phyloP scores from a whole-genome alignment of 1,139 yeast genomes.

The Nakaseomyces glabratus region DNA sequence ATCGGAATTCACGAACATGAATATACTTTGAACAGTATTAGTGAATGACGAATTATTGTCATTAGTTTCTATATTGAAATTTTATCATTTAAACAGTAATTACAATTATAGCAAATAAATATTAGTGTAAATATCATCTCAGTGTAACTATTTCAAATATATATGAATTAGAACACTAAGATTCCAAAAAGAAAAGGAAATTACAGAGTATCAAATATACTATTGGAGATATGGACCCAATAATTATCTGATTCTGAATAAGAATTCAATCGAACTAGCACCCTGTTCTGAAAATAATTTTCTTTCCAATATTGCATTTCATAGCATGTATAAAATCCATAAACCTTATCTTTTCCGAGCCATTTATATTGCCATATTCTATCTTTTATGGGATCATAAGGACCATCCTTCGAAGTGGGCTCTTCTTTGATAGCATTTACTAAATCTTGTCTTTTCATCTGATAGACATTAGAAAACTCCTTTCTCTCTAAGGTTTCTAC shows the following conservation, averaged over 20 bases:
- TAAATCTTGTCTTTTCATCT: constrained; percentile 13
- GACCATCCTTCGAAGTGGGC: constrained; percentile 9
- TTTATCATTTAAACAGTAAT: no score
- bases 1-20: constrained; percentile 25
- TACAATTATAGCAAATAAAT: no score
- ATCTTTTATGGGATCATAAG: constrained; percentile 14
- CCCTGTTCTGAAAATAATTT: constrained; percentile 22
- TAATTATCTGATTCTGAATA: constrained; percentile 20
- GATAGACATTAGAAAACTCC: constrained; percentile 20
- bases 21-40: no score
- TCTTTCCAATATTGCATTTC: constrained; percentile 30
- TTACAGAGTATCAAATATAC: no score
- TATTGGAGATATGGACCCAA: constrained; percentile 25
- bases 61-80: no score
- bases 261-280: constrained; percentile 17
- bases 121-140: no score
- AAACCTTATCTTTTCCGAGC: constrained; percentile 14
- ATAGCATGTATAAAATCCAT: constrained; percentile 20
- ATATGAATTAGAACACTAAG: no score
- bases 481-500: constrained; percentile 21
- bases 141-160: no score
- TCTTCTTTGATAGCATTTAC: constrained; percentile 20
- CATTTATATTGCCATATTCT: constrained; percentile 28
- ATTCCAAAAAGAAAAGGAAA: no score
- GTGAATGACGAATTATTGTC: no score